Base-by-base conservation (phyloP, 768 basidiomycete genomes). In the Tylopilus rubrobrunneus region DNA sequence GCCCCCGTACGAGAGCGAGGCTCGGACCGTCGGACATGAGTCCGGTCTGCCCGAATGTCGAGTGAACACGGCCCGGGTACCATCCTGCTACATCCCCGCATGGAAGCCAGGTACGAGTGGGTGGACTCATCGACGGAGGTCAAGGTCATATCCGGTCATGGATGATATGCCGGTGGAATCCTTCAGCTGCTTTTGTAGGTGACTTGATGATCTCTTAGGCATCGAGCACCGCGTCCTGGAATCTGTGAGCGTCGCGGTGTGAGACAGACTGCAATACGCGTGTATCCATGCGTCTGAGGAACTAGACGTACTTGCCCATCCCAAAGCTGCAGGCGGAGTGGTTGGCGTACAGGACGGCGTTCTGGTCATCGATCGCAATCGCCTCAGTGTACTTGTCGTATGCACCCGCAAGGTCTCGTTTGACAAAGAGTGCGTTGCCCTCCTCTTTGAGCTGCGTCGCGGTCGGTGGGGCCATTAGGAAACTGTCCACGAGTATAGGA, bases 301-400 rank as follows among this genome's bases (percentile, higher is more conserved):
- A 31, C 31, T n/a, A n/a, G 6, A 48, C 46, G 12, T 43, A 45
- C 49, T 39, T 53, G 28, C 25, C 33, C 46, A 44, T 37, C 3
- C 51, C 46, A 21, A 39, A 48, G 6, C 29, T 27, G 5, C 55
- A 49, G 7, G 37, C 37, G 19, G 42, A 56, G 7, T 47, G 37
- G 12, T 49, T 55, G 11, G 48, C 43, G 8, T 49, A 46, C 45
- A 55, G 8, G 15, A 49, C 39, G 11, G 43, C 48, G 3, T 41
- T 56, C 36, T 21, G 25, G 21, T 14, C 48, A 37, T 50, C 48
- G 40, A 50, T 21, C 39, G 39, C 48, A 37, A 47, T 49, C n/a
- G 48, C 56, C 14, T 44, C 40, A n/a, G 40, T 33, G 33, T 56
- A 45, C 53, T 34, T 49, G 11, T 48, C 52, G 25, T 49, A 12